Evolutionary conservation across 2,329 filamentous ascomycete species (phyloP).

Genomic region (Botrytis galanthina): DNA sequence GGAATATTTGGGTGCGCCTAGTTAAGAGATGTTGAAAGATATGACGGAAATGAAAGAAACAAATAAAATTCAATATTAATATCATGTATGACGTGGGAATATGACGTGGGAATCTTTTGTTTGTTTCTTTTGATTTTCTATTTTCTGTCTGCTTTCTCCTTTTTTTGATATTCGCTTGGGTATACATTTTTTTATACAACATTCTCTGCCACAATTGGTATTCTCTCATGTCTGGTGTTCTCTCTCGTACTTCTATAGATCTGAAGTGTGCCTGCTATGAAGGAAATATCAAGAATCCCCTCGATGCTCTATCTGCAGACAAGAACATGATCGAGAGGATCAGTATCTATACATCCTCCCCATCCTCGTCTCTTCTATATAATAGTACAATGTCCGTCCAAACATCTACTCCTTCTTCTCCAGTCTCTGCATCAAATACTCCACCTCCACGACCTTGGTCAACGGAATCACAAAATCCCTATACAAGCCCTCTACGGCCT

Average conservation of each 20-base stretch:
- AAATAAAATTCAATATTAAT: constrained; percentile 23
- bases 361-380: neutral
- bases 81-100: neutral
- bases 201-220: neutral
- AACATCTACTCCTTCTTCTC: constrained; percentile 40
- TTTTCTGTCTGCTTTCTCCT: neutral
- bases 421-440: constrained; percentile 94
- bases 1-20: constrained; percentile 64
- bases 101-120: neutral
- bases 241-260: neutral
- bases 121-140: neutral
- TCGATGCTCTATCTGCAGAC: neutral
- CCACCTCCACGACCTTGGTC: constrained; percentile 97
- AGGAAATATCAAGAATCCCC: neutral
- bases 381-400: neutral
- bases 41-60: neutral
- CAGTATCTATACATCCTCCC: neutral
- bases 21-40: constrained; percentile 18
- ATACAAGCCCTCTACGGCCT: constrained; percentile 89
- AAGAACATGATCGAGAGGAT: neutral
- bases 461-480: constrained; percentile 90
- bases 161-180: neutral
- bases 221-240: neutral
- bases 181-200: neutral
- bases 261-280: neutral